A percentile compares a stretch with the other conserved stretches of the same genome.
Evolutionary conservation across 495 filamentous ascomycete genomes (phyloP).

Genomic region (Neohortaea acidophila): DNA sequence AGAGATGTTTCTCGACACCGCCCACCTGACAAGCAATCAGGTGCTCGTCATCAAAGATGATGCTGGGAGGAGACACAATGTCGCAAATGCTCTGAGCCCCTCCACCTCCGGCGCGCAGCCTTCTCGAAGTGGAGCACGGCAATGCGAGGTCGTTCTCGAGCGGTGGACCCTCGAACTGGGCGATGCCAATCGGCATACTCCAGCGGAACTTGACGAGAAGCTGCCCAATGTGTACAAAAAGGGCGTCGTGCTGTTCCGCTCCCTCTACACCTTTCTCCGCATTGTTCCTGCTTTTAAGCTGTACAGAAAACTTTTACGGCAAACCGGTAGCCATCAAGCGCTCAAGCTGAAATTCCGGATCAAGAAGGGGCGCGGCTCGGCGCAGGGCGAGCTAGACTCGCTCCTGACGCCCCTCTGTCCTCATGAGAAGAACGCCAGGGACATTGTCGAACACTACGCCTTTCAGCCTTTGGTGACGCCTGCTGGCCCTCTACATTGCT

Average conservation of each 20-base stretch:
- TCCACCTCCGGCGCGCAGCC: slow-evolving; percentile 33
- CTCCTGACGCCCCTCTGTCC: slow-evolving; percentile 51
- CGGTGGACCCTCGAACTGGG: slow-evolving; percentile 77
- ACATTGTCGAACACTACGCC: neutral
- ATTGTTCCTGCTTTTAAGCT: slow-evolving; percentile 78
- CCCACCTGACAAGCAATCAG: slow-evolving; percentile 66
- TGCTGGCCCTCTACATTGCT: slow-evolving; percentile 64
- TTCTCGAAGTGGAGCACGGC: slow-evolving; percentile 38
- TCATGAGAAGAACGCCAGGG: slow-evolving; percentile 41
- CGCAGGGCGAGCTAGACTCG: slow-evolving; percentile 43
- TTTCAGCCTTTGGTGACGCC: slow-evolving; percentile 55
- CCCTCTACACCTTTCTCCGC: slow-evolving; percentile 70
- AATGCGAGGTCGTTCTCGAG: slow-evolving; percentile 64
- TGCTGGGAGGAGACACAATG: slow-evolving; percentile 82
- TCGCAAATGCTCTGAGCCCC: slow-evolving; percentile 60
- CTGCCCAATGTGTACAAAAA: slow-evolving; percentile 92
- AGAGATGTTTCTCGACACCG: slow-evolving; percentile 76
- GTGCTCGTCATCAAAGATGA: slow-evolving; percentile 77
- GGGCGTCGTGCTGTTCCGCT: slow-evolving; percentile 83
- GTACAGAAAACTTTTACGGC: slow-evolving; percentile 41
- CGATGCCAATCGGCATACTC: slow-evolving; percentile 34
- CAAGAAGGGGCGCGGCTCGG: slow-evolving; percentile 39
- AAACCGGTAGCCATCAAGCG: slow-evolving; percentile 47
- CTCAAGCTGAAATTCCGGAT: slow-evolving; percentile 72
- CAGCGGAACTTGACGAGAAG: slow-evolving; percentile 50